Percentiles rank a stretch among this genome's conserved stretches.
These are phyloP conservation scores for Larix kaempferi DNA, from an alignment of 75 land plant species.

Conservation along the genomic window DNA sequence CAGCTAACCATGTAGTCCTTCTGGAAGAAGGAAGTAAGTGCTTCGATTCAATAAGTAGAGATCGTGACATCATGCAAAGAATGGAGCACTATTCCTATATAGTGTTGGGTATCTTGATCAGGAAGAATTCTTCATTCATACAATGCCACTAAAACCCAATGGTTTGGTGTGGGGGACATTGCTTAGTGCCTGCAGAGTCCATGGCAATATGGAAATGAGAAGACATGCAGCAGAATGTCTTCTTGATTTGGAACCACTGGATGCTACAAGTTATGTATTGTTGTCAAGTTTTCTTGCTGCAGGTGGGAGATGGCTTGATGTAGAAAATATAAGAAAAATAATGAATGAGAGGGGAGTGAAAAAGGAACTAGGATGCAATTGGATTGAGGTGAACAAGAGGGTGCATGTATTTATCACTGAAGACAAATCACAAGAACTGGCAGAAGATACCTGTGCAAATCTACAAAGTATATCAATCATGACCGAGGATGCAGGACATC, in stretches of 20 bases:
- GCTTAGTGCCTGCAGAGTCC: conserved; percentile 20
- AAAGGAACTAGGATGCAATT: conserved; percentile 20
- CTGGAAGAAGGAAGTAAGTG: conserved; percentile 5
- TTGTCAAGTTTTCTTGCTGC: conserved; percentile 21
- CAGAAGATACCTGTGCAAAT: neutral
- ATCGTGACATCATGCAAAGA: conserved; percentile 12
- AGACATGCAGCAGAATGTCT: conserved; percentile 15
- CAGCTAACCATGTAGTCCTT: neutral
- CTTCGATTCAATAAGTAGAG: conserved; percentile 12
- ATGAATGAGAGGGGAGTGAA: conserved; percentile 4
- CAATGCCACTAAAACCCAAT: conserved; percentile 17
- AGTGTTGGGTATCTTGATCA: conserved; percentile 11
- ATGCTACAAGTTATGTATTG: conserved; percentile 14
- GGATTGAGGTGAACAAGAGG: conserved; percentile 25
- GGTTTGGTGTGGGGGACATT: conserved; percentile 17
- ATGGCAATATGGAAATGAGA: conserved; percentile 12
- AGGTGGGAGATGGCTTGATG: conserved; percentile 18
- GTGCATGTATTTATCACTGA: conserved; percentile 11
- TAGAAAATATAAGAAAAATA: neutral
- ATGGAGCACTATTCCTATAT: conserved; percentile 18
- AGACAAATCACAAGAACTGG: conserved; percentile 3
- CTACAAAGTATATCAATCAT: neutral
- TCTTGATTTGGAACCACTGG: conserved; percentile 9
- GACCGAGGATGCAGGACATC: neutral
- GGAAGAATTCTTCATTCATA: conserved; percentile 13